phyloP scores from a whole-genome alignment of 1,284 basidiomycete species.

The Moesziomyces parantarcticus region DNA sequence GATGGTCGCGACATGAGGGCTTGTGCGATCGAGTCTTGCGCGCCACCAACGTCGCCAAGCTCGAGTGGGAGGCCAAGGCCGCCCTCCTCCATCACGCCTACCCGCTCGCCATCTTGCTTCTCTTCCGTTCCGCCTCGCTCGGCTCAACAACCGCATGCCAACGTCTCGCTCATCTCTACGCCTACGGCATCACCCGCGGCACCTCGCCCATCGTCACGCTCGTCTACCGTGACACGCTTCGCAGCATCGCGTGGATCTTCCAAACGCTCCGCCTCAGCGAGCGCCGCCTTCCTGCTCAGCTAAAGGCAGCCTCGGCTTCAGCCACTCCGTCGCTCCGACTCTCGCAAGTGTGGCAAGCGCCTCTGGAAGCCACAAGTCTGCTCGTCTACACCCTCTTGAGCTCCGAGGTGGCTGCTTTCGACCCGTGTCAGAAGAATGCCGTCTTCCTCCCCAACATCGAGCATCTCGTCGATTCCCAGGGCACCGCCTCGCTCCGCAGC shows the following conservation, averaged over 20 bases:
- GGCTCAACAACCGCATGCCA: slow-evolving; percentile 39
- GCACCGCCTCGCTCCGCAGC: slow-evolving; percentile 1
- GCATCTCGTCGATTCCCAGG: slow-evolving; percentile 24
- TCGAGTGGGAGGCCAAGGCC: slow-evolving; percentile 56
- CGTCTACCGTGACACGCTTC: slow-evolving; percentile 44
- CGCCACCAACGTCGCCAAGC: slow-evolving; percentile 35
- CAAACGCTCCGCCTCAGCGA: slow-evolving; percentile 32
- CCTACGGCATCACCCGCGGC: slow-evolving; percentile 42
- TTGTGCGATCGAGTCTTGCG: slow-evolving; percentile 32
- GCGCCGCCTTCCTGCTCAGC: slow-evolving; percentile 18
- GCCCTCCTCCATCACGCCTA: slow-evolving; percentile 45
- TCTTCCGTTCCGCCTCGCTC: slow-evolving; percentile 41
- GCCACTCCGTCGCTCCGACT: slow-evolving; percentile 10
- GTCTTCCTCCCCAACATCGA: slow-evolving; percentile 18
- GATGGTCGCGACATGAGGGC: slow-evolving; percentile 34
- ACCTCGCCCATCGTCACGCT: slow-evolving; percentile 37
- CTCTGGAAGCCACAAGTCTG: slow-evolving; percentile 4
- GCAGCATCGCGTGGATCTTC: slow-evolving; percentile 42
- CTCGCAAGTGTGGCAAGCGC: slow-evolving; percentile 23
- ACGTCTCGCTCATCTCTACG: slow-evolving; percentile 34
- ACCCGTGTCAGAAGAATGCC: slow-evolving; percentile 19
- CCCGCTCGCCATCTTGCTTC: slow-evolving; percentile 44
- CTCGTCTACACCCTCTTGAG: slow-evolving; percentile 7
- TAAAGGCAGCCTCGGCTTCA: slow-evolving; percentile 15
- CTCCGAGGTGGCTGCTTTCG: slow-evolving; percentile 22